Evolutionary conservation across 176 grass and related monocot species (phyloP).

Genomic region (Oryza rufipogon): DNA sequence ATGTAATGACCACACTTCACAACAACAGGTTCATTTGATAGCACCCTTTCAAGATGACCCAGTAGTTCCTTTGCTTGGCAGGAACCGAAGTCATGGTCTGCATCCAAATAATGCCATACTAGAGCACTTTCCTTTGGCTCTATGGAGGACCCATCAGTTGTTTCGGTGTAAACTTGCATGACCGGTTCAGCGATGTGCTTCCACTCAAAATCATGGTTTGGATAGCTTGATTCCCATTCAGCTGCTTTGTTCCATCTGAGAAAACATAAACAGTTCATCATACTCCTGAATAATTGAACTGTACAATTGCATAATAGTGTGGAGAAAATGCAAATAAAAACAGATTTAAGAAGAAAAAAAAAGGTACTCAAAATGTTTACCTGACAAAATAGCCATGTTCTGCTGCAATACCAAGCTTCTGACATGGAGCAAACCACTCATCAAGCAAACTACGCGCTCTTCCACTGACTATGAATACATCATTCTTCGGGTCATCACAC

Average conservation of each 20-base stretch:
- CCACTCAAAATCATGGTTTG: constrained; percentile 56
- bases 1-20: constrained; percentile 91
- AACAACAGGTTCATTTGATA: constrained; percentile 88
- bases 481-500: constrained; percentile 73
- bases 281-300: not conserved
- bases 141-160: constrained; percentile 88
- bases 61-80: constrained; percentile 92
- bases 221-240: constrained; percentile 66
- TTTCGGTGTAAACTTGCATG: constrained; percentile 82
- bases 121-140: constrained; percentile 85
- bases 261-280: constrained; percentile 36
- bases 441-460: constrained; percentile 54
- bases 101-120: constrained; percentile 92
- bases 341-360: not conserved
- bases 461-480: constrained; percentile 83
- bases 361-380: constrained; percentile 36
- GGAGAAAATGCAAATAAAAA: not conserved
- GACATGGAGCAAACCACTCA: constrained; percentile 78
- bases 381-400: constrained; percentile 93
- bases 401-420: constrained; percentile 79
- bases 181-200: constrained; percentile 88
- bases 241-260: constrained; percentile 67
- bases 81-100: constrained; percentile 83
- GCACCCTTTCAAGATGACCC: constrained; percentile 85
- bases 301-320: not conserved